phyloP scores from a whole-genome alignment of 306 rosid species.

The Rosa multiflora region DNA sequence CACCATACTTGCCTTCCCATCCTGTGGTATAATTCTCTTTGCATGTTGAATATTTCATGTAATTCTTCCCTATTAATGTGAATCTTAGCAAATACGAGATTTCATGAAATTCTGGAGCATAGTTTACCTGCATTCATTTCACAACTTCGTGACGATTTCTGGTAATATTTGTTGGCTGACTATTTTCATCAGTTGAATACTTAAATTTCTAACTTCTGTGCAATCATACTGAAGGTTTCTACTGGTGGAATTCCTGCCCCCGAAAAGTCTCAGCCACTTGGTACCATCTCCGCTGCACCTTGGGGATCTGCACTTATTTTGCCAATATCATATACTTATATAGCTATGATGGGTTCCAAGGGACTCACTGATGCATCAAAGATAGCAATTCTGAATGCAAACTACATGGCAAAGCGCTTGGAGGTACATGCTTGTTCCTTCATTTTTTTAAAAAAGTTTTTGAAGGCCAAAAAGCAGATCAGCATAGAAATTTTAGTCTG shows the following conservation, averaged over 20 bases:
- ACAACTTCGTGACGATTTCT: not conserved
- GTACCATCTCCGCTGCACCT: constrained; percentile 96
- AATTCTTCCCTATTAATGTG: constrained; percentile 1
- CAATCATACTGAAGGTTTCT: constrained; percentile 50
- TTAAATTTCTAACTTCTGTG: constrained; percentile 16
- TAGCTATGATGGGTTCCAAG: constrained; percentile 98
- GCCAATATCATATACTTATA: constrained; percentile 94
- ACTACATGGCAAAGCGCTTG: constrained; percentile 96
- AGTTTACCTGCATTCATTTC: not conserved
- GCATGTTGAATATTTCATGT: not conserved
- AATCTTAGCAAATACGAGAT: not conserved
- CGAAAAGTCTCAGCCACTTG: constrained; percentile 76
- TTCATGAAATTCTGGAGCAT: not conserved
- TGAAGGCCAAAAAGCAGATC: not conserved
- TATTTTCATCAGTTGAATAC: not conserved
- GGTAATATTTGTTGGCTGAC: not conserved
- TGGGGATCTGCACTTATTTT: constrained; percentile 99
- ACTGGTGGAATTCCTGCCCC: constrained; percentile 97
- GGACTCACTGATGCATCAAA: constrained; percentile 97
- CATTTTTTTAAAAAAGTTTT: not conserved
- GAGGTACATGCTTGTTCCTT: constrained; percentile 57
- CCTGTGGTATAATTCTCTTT: constrained; percentile 69
- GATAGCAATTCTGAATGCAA: constrained; percentile 95
- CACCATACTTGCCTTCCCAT: constrained; percentile 97
- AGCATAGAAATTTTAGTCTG: not conserved